Evolutionary conservation across 352 stramenopile species (phyloP).

Genomic region (Globisporangium cylindrosporum): DNA sequence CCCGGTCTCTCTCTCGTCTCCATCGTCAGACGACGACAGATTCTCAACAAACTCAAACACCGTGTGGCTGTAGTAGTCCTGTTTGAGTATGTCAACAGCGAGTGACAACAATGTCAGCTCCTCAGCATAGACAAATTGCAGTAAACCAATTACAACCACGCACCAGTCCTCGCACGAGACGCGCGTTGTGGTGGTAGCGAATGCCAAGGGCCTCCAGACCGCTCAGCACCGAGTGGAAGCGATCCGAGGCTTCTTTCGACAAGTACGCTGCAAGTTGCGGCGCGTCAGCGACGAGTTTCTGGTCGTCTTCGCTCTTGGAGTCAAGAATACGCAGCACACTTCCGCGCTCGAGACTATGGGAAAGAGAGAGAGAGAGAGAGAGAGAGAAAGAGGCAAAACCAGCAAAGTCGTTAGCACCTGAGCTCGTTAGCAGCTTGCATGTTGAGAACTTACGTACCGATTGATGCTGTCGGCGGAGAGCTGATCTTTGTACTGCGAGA

Average conservation of each 20-base stretch:
- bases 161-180: slow-evolving; percentile 82
- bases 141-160: slow-evolving; percentile 1
- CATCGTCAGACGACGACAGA: slow-evolving; percentile 6
- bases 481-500: slow-evolving; percentile 55
- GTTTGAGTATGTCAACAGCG: background rate
- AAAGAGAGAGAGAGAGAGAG: background rate
- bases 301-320: slow-evolving; percentile 75
- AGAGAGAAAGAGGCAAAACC: background rate
- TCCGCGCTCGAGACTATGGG: slow-evolving; percentile 59
- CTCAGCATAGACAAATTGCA: background rate
- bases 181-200: slow-evolving; percentile 53
- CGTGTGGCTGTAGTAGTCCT: slow-evolving; percentile 91
- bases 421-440: background rate
- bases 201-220: slow-evolving; percentile 65
- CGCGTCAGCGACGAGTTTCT: slow-evolving; percentile 63
- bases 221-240: slow-evolving; percentile 62
- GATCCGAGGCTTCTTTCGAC: slow-evolving; percentile 60
- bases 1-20: slow-evolving; percentile 3
- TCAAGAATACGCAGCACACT: slow-evolving; percentile 87
- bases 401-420: background rate
- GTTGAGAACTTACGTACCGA: slow-evolving; percentile 27
- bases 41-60: slow-evolving; percentile 88
- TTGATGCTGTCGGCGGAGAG: slow-evolving; percentile 76
- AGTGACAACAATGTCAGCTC: background rate
- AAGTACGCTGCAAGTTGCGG: slow-evolving; percentile 64